These are phyloP conservation scores for Exophiala phaeomuriformis DNA, from an alignment of 2,329 filamentous ascomycete genomes.

Conservation along the genomic window DNA sequence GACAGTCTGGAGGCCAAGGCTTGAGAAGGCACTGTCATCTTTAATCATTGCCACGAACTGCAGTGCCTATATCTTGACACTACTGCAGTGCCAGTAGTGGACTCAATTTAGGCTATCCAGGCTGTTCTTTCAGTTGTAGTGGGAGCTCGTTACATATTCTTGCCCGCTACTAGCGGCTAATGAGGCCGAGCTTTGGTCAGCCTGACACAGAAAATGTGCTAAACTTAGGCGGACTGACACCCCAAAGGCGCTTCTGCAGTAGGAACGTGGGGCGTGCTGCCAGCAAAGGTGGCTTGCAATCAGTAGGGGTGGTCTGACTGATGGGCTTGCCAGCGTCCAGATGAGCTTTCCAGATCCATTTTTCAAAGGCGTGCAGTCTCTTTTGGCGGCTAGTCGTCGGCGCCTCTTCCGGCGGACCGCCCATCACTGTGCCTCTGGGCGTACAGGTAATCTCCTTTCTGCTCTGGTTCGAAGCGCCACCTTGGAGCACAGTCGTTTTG, in stretches of 20 bases:
- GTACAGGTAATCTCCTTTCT: conserved; percentile 1
- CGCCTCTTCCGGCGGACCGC: not conserved
- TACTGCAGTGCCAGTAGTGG: too few species aligned
- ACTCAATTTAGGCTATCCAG: too few species aligned
- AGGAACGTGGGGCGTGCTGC: conserved; percentile 12
- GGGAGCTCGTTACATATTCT: too few species aligned
- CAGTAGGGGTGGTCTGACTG: conserved; percentile 17
- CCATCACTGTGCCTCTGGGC: not conserved
- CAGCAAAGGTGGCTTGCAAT: not conserved
- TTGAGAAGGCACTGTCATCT: too few species aligned
- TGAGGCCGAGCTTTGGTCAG: not conserved
- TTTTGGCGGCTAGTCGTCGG: not conserved
- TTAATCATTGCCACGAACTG: too few species aligned
- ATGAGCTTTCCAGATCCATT: too few species aligned
- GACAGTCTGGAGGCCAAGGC: too few species aligned
- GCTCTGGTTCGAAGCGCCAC: not conserved
- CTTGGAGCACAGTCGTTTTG: not conserved
- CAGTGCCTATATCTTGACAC: too few species aligned
- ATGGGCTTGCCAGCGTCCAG: conserved; percentile 2
- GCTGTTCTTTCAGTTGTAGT: too few species aligned
- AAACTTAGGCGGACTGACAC: conserved; percentile 4
- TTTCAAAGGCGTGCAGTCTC: not conserved
- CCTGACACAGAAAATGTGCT: conserved; percentile 13
- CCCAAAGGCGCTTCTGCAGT: conserved; percentile 22
- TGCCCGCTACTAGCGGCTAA: too few species aligned